Evolutionary conservation across 1,284 basidiomycete genomes (phyloP).

Genomic region (Thelephora terrestris): DNA sequence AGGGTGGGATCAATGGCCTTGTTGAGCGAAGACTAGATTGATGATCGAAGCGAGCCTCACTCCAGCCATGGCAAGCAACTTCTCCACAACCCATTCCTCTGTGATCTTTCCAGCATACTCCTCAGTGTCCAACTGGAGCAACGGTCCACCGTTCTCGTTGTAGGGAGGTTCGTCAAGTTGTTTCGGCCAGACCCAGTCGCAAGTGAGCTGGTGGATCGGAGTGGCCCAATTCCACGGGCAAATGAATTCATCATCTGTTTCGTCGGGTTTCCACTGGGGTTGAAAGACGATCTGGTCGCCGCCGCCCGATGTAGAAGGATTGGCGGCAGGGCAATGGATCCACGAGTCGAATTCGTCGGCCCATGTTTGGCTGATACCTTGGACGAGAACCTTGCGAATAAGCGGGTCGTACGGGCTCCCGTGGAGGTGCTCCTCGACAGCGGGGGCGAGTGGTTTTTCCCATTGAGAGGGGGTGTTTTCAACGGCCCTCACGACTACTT

Average conservation of each 20-base stretch:
- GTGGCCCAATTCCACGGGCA: conserved; percentile 76
- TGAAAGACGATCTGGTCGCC: background rate
- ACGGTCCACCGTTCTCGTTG: conserved; percentile 11
- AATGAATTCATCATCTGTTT: conserved; percentile 43
- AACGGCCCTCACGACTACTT: conserved; percentile 74
- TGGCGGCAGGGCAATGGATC: conserved; percentile 49
- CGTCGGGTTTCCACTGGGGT: conserved; percentile 19
- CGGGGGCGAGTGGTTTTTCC: conserved; percentile 51
- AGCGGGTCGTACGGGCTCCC: conserved; percentile 84
- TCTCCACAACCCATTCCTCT: conserved; percentile 66
- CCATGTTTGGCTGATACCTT: conserved; percentile 67
- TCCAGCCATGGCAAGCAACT: conserved; percentile 72
- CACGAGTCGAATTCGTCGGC: conserved; percentile 45
- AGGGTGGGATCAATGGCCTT: no score
- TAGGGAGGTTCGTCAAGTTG: conserved; percentile 44
- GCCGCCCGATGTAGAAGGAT: background rate
- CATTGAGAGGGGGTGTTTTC: conserved; percentile 70
- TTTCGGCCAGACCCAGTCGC: conserved; percentile 68
- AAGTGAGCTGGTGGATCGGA: conserved; percentile 67
- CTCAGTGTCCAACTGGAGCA: conserved; percentile 76
- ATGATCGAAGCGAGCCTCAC: conserved; percentile 73
- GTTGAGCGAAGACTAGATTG: conserved; percentile 51
- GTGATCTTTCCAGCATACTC: conserved; percentile 66
- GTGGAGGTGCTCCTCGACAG: conserved; percentile 66
- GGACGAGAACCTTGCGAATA: conserved; percentile 77